Conservation (phyloP, 2,329 filamentous ascomycete genomes). For the Fusarium sp. region DNA sequence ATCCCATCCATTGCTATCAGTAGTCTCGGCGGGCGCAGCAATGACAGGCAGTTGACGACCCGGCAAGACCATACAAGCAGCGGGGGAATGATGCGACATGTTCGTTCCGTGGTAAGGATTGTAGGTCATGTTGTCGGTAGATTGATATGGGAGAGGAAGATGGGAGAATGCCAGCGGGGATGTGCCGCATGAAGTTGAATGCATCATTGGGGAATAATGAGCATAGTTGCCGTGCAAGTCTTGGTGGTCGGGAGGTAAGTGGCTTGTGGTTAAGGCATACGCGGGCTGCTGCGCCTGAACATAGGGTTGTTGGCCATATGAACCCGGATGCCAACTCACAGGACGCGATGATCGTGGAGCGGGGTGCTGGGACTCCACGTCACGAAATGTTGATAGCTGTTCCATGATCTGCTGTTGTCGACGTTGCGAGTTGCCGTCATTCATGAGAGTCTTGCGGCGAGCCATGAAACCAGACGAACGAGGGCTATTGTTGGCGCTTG, state of each 20-base stretch:
- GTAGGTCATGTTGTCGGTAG: constrained; percentile 51
- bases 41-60: constrained; percentile 42
- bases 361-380: constrained; percentile 32
- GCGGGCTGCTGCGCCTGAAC: constrained; percentile 50
- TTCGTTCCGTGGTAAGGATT: constrained; percentile 52
- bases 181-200: constrained; percentile 65
- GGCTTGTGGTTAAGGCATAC: constrained; percentile 52
- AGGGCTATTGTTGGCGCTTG: constrained; percentile 75
- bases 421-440: constrained; percentile 56
- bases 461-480: constrained; percentile 59
- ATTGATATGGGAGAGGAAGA: constrained; percentile 57
- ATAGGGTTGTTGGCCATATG: constrained; percentile 55
- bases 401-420: constrained; percentile 59
- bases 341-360: constrained; percentile 60
- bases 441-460: constrained; percentile 66
- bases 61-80: constrained; percentile 40
- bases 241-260: constrained; percentile 51
- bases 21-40: constrained; percentile 37
- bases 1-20: constrained; percentile 37
- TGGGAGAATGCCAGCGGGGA: constrained; percentile 68
- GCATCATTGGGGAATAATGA: constrained; percentile 61
- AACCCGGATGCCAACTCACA: constrained; percentile 79
- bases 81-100: constrained; percentile 43
- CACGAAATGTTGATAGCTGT: constrained; percentile 47
- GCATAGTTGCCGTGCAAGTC: constrained; percentile 54